These are phyloP conservation scores for Chytriomyces sp. DNA, from an alignment of 192 early-diverging fungal species.

Conservation along the genomic window DNA sequence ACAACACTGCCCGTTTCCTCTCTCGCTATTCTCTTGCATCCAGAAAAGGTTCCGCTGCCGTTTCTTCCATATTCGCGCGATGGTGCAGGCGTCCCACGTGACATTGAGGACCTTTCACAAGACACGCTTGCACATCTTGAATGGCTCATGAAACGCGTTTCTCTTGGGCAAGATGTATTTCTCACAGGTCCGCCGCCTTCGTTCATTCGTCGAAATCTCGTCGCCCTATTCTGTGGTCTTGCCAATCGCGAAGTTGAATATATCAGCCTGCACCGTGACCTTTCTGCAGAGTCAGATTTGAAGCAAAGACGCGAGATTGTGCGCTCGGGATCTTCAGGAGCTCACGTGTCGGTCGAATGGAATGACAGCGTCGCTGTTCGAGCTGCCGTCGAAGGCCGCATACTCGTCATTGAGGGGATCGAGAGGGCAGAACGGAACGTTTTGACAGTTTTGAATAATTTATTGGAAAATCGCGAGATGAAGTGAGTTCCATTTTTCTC, in stretches of 20 bases:
- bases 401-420: slow-evolving; percentile 51
- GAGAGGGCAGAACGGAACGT: slow-evolving; percentile 81
- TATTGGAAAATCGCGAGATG: slow-evolving; percentile 86
- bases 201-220: slow-evolving; percentile 58
- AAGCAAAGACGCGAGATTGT: slow-evolving; percentile 79
- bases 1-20: background rate
- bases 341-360: slow-evolving; percentile 38
- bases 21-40: background rate
- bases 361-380: slow-evolving; percentile 57
- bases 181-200: slow-evolving; percentile 72
- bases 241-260: slow-evolving; percentile 72
- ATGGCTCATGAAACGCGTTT: slow-evolving; percentile 83
- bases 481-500: slow-evolving; percentile 12
- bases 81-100: background rate
- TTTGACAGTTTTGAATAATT: slow-evolving; percentile 78
- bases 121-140: slow-evolving; percentile 44
- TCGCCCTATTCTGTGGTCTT: slow-evolving; percentile 70
- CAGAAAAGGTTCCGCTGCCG: background rate
- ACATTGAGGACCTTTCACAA: slow-evolving; percentile 7
- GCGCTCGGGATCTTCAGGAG: slow-evolving; percentile 56
- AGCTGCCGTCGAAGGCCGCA: slow-evolving; percentile 45
- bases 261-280: slow-evolving; percentile 72
- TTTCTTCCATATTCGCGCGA: no score
- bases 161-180: slow-evolving; percentile 77
- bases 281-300: slow-evolving; percentile 70